These are phyloP conservation scores for Lepidium didymum DNA, from an alignment of 345 rosid species.

Conservation along the genomic window DNA sequence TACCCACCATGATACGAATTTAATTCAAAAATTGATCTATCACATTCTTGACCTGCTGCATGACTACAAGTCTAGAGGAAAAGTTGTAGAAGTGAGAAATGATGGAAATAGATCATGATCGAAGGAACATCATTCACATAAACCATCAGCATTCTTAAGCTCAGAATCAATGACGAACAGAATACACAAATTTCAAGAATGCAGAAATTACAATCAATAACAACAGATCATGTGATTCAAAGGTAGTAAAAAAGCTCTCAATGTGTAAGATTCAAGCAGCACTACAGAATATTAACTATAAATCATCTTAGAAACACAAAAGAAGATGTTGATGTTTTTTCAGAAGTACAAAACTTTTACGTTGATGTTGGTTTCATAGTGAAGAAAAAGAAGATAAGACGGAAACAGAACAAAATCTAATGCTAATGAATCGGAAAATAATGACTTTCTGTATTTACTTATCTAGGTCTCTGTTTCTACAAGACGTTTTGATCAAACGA, in stretches of 20 bases:
- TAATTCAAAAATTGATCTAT: neutral
- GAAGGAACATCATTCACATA: neutral
- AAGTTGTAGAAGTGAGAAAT: neutral
- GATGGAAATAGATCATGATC: constrained; percentile 1
- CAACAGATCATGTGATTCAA: neutral
- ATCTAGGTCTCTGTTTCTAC: neutral
- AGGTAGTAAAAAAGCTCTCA: neutral
- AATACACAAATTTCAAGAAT: neutral
- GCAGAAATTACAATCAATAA: too few relatives aligned
- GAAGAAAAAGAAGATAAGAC: too few relatives aligned
- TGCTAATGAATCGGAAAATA: neutral
- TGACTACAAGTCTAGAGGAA: neutral
- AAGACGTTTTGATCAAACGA: constrained; percentile 13
- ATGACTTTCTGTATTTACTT: constrained; percentile 11
- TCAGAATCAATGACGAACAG: neutral
- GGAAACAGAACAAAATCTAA: too few relatives aligned
- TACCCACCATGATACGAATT: neutral
- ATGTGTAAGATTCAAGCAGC: neutral
- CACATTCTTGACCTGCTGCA: neutral
- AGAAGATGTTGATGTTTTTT: too few relatives aligned
- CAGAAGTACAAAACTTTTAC: too few relatives aligned
- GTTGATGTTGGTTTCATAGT: too few relatives aligned
- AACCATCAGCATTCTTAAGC: neutral
- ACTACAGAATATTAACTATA: neutral
- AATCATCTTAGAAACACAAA: neutral